These are phyloP conservation scores for Oldenlandia corymbosa DNA, from an alignment of 257 asterid species.

Conservation along the genomic window DNA sequence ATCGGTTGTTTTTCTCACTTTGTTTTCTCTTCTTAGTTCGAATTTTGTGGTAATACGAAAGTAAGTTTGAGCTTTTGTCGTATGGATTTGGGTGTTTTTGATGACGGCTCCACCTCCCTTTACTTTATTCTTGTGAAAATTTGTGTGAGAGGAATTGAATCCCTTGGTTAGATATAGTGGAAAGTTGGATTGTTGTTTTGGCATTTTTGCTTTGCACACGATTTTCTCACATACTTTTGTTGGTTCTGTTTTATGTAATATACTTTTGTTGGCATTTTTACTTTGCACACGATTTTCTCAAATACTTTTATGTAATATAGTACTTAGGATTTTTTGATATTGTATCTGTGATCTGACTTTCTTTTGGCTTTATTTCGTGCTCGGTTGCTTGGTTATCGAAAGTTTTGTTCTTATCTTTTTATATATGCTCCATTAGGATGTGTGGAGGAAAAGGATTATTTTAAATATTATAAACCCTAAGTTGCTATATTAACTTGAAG, in stretches of 20 bases:
- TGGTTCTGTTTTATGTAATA: too few relatives aligned
- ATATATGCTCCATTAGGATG: too few relatives aligned
- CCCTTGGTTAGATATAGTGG: background rate
- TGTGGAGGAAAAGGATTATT: too few relatives aligned
- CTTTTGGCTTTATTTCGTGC: background rate
- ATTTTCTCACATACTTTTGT: too few relatives aligned
- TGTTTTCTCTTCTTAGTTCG: background rate
- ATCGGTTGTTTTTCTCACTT: background rate
- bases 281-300: background rate
- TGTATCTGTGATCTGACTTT: conserved; percentile 6
- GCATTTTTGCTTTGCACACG: too few relatives aligned
- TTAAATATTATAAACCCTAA: background rate
- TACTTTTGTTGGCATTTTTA: too few relatives aligned
- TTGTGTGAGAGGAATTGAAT: background rate
- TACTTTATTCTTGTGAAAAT: background rate
- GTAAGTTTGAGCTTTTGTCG: background rate
- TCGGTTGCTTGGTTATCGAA: too few relatives aligned
- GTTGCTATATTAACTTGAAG: background rate
- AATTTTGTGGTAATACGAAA: background rate
- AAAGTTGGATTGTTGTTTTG: background rate
- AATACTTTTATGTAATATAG: background rate
- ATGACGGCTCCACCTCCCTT: background rate
- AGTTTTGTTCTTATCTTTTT: too few relatives aligned
- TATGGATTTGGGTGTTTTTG: background rate
- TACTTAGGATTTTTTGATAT: background rate